Base-by-base conservation (phyloP, 148 eudicot species). In the Persicaria maculosa region DNA sequence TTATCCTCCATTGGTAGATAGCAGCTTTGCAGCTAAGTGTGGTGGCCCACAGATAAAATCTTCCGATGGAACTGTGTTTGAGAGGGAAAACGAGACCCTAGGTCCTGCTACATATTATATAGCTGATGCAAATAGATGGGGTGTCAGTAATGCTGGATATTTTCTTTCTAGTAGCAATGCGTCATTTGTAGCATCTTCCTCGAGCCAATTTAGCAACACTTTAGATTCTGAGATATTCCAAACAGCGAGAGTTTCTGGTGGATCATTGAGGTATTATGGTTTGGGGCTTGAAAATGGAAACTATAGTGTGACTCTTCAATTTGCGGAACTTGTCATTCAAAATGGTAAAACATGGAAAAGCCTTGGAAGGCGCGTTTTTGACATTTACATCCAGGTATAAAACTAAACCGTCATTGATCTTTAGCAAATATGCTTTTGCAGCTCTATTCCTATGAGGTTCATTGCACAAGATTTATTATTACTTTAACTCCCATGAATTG, bases 361-460 rank as follows among this genome's bases (percentile, higher is more conserved):
- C 71, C 87, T 84, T 75, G 97, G 93, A 77, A 86, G 87, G 77
- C 96, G 97, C 44, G 82, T 92, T 45, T 95, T 95, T 80, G 96
- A 95, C 68, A 87, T 95, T 61, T 83, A 81, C 61, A 81, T 90
- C 64, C 97, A 92, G 97, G 98, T 92, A 80, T 65, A 45, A 58
- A 16, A 12, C 31, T 58, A 22, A 6, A 58, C 1, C 1, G 31
- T 25, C 31, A 25, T 25, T 25, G 31, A 1, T 25, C 31, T 58
- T 2, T 58, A 6, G 14, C 31, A 58, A 58, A 5, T 48, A 12
- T 48, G 50, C 50, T 48, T 48, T 25, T 25, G 31, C 31, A 25
- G 31, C 1, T 48, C 1, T 48, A 6, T 48, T 48, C 11, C 31
- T 25, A 7, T 48, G 50, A 48, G 50, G 11, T 48, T 9, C 1